Evolutionary conservation across 495 filamentous ascomycete genomes (phyloP), one percentile per base, ranked within the genome.

Genomic region (Cercophora samala): DNA sequence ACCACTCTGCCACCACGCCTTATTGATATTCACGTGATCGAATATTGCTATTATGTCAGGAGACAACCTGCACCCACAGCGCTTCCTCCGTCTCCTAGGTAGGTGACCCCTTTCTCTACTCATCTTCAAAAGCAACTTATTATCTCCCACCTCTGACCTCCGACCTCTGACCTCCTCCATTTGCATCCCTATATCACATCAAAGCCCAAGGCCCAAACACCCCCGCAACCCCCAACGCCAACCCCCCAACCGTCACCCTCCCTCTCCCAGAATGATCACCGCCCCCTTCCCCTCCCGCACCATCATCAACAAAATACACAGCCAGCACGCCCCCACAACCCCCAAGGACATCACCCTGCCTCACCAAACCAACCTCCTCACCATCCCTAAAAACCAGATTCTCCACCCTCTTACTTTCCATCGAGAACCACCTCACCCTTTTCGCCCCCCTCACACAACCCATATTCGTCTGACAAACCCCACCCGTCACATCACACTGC

Each of bases 401-500:
- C 64, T 71, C 73, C 42, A 75, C 74, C 42, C 75, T 76, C 69
- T 81, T 80, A 19, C 77, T 81, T 18, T 77, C 76, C n/a, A 79
- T 68, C 5, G 78, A 78, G 63, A 80, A 85, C 70, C 79, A 78
- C 60, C 75, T 79, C 26, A 80, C 61, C 17, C 64, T 55, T 17
- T 69, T 66, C 3, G 73, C 75, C n/a, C 71, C 72, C 18, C 68
- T 26, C 13, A 83, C 70, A 15, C 73, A 77, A 61, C 78, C 74
- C 66, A 77, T 76, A 58, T 84, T 83, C 54, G 69, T 71, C 72
- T 84, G 82, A 58, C 80, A 84, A 6, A 74, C 66, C 4, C 73
- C 75, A n/a, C 71, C 67, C 29, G 68, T 68, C 5, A 24, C 51
- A 0, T 42, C 56, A 58, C 70, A 77, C 46, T 68, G 42, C 17